Evolutionary conservation across 83 land plant species (phyloP), one percentile per base, ranked within the genome.

Genomic region (Thuja plicata): DNA sequence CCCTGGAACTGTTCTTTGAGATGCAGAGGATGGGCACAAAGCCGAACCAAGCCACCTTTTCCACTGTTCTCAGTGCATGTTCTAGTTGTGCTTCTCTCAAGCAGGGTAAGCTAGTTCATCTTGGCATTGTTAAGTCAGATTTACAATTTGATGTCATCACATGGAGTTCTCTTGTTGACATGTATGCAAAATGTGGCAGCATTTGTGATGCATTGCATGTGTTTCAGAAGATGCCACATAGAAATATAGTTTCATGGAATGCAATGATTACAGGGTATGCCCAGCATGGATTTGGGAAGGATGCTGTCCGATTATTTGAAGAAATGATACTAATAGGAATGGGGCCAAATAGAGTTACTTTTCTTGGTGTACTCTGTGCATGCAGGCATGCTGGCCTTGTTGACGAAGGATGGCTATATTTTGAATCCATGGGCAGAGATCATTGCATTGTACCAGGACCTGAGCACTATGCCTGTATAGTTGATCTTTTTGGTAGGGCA

Each of bases 381-480:
- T 95, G 97, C 91, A 93, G 91, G 13, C 91, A 94, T 79, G 88
- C 93, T 16, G 93, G 95, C 30, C 80, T 91, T 77, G 85, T 89
- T 81, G 91, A 95, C 52, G 89, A 93, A 81, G 95, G 95, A 0
- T 35, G 71, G 48, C 84, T 35, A n/a, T 94, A 92, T 43, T 95
- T 94, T 86, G 12, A 90, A 19, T 79, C 46, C 43, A 95, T 95
- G 94, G 35, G 10, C 9, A 45, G 62, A 60, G 83, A 91, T 43
- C 90, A 92, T 88, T 60, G 87, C 21, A 87, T 95, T 46, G 92
- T 89, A 27, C 95, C 95, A 46, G 91, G 86, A 70, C 85, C 91
- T 81, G 97, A 94, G 88, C 97, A 95, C 71, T 95, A 92, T 85
- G 89, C 95, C 13, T 95, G 95, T 66, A 92, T 95, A 91, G 95